These are phyloP conservation scores for Thermomucor indicae-seudaticae DNA, from an alignment of 371 early-diverging fungal species.

Conservation along the genomic window DNA sequence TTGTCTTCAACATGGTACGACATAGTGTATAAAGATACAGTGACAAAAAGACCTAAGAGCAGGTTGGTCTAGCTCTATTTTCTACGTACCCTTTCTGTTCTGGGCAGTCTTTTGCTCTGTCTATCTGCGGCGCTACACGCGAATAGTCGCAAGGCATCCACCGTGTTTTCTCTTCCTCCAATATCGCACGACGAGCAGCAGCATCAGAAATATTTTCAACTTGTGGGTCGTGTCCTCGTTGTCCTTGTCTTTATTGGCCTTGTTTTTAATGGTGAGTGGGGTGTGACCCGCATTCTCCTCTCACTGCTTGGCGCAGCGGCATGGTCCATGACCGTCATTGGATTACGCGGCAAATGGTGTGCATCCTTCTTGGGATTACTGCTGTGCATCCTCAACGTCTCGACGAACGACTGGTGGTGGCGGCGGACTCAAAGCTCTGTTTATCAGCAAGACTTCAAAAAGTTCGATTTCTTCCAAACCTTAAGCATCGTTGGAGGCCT, in stretches of 20 bases:
- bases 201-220: constrained; percentile 77
- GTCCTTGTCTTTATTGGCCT: constrained; percentile 87
- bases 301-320: constrained; percentile 71
- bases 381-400: constrained; percentile 79
- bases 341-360: constrained; percentile 93
- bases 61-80: constrained; percentile 56
- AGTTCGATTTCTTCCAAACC: constrained; percentile 98
- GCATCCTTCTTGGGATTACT: constrained; percentile 88
- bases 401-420: constrained; percentile 93
- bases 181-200: constrained; percentile 73
- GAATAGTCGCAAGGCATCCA: constrained; percentile 19
- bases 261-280: constrained; percentile 77
- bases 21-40: no score
- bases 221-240: constrained; percentile 86
- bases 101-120: constrained; percentile 88
- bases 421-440: constrained; percentile 25
- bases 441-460: constrained; percentile 83
- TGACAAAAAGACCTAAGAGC: no score
- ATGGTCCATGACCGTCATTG: constrained; percentile 89
- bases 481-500: constrained; percentile 93
- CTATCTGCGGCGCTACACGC: constrained; percentile 63
- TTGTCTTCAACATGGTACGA: constrained; percentile 76
- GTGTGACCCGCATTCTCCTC: constrained; percentile 58
- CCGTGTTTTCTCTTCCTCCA: constrained; percentile 78
- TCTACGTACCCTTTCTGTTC: constrained; percentile 82